Evolutionary conservation across 225 moss, liverwort and hornwort genomes (phyloP).

Genomic region (Pseudisothecium myosuroides): DNA sequence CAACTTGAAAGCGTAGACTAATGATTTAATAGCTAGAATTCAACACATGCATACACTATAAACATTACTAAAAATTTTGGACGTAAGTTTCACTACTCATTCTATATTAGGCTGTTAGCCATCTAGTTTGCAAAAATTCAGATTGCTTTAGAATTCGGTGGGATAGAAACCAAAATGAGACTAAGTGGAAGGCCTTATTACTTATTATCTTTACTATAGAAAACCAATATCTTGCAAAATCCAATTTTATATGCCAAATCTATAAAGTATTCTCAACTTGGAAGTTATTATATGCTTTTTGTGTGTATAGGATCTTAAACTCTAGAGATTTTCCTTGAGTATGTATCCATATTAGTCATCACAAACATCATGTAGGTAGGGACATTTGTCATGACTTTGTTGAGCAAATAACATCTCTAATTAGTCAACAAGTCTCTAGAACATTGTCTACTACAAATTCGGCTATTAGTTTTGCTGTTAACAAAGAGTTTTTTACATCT

Average conservation of each 20-base stretch:
- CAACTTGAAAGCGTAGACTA: too few relatives aligned
- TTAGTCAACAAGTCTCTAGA: too few relatives aligned
- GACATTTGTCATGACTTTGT: accelerated
- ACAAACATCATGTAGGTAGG: too few relatives aligned
- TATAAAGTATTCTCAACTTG: not conserved
- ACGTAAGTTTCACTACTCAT: not conserved
- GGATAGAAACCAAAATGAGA: not conserved
- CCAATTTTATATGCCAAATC: not conserved
- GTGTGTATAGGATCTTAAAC: not conserved
- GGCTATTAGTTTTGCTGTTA: too few relatives aligned
- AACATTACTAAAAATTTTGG: not conserved
- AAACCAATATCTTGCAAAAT: not conserved
- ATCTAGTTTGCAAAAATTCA: too few relatives aligned
- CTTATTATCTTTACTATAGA: accelerated
- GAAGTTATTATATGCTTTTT: not conserved
- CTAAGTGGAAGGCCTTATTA: not conserved
- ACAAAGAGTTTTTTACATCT: too few relatives aligned
- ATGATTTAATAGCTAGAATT: too few relatives aligned
- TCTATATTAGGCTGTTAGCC: accelerated
- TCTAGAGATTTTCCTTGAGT: accelerated
- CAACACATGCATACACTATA: too few relatives aligned
- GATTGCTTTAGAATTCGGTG: not conserved
- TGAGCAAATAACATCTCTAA: too few relatives aligned
- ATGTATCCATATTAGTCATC: too few relatives aligned
- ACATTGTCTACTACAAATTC: accelerated